Base-by-base conservation (phyloP, 345 rosid genomes). In the Microthlaspi erraticum region DNA sequence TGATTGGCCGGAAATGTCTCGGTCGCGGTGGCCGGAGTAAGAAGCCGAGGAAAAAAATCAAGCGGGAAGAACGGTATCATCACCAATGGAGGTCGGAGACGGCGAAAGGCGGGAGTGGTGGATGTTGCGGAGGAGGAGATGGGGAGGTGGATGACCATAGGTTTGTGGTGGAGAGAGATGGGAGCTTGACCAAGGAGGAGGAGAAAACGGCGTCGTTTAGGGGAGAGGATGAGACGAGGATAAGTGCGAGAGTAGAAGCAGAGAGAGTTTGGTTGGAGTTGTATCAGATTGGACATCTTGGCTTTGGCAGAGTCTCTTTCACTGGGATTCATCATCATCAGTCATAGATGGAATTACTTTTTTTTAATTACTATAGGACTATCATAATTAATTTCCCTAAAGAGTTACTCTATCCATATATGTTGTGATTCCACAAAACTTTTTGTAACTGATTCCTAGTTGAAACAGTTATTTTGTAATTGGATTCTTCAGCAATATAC, bases 221-320 rank as follows among this genome's bases (percentile, higher is more conserved):
- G 18, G 83, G 52, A 20, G 82, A 57, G 5, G 80, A 73, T 60
- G 72, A 73, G 66, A 70, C 62, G 13, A 64, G 76, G 17, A 55
- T 64, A 12, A 74, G 83, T 69, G 86, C 78, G 11, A 73, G 85
- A 64, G 80, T 64, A 26, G 90, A 83, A 68, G 87, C 80, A 2
- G 90, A 86, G 67, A 84, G 80, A 73, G 79, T 88, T 36, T 87
- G 91, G 93, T 66, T 90, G 49, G 96, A 93, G 74, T 55, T 91
- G 72, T 83, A 82, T 72, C 83, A 86, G 68, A 68, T 84, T 76
- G 97, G 90, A 1, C 94, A 90, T 72, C 66, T 91, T 81, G 89
- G 92, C 72, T 90, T 93, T 70, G 97, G 97, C 12, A 81, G 96
- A 77, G 87, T 90, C 65, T 93, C 98, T 14, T 90, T 83, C 68